Evolutionary conservation across 2,329 filamentous ascomycete genomes (phyloP).

Genomic region (Fusarium bactridioides): DNA sequence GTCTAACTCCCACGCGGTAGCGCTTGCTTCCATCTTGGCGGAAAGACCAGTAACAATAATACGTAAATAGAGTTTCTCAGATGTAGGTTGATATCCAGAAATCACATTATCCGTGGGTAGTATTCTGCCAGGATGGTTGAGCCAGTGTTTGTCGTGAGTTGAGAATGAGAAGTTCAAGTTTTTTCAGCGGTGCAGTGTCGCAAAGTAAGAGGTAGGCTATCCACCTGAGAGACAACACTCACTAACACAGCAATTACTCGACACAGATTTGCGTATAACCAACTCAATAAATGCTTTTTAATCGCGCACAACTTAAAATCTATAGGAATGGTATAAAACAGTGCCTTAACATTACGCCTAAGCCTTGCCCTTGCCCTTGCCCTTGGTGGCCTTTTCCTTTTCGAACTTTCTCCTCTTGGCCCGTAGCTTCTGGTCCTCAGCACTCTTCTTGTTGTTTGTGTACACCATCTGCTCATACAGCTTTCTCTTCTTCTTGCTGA

Average conservation of each 20-base stretch:
- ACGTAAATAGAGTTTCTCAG: not conserved
- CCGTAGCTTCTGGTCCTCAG: slow-evolving; percentile 85
- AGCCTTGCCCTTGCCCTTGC: slow-evolving; percentile 49
- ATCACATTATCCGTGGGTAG: not conserved
- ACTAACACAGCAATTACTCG: not conserved
- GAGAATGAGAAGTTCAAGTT: slow-evolving; percentile 30
- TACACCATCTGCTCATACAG: slow-evolving; percentile 97
- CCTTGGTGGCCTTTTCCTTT: slow-evolving; percentile 62
- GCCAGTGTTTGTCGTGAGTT: not conserved
- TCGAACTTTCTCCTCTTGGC: slow-evolving; percentile 92
- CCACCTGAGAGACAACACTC: slow-evolving; percentile 7
- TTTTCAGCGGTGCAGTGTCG: not conserved
- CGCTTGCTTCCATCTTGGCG: slow-evolving; percentile 32
- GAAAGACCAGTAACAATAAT: not conserved
- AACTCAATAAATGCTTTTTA: slow-evolving; percentile 27
- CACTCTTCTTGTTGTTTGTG: slow-evolving; percentile 91
- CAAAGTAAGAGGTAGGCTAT: slow-evolving; percentile 4
- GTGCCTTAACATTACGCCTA: slow-evolving; percentile 47
- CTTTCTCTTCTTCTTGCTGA: slow-evolving; percentile 97
- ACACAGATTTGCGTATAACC: not conserved
- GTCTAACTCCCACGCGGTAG: slow-evolving; percentile 52
- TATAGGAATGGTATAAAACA: slow-evolving; percentile 45
- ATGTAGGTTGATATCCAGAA: not conserved
- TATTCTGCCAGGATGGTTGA: not conserved
- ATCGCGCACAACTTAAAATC: slow-evolving; percentile 39